phyloP scores from a whole-genome alignment of 805 yeast species.

The Saturnispora sanitii region DNA sequence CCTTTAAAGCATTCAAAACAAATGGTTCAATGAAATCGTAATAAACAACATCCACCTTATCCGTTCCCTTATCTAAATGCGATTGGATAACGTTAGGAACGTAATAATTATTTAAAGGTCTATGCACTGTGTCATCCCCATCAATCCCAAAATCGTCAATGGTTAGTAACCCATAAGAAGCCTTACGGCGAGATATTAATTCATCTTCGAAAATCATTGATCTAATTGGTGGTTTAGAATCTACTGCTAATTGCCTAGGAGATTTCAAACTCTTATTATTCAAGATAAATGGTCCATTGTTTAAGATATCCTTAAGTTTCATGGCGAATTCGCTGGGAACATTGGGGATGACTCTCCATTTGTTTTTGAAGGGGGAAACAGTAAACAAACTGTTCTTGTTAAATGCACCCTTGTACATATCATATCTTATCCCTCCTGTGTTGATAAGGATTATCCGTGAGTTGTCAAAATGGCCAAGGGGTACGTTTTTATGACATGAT shows the following conservation, averaged over 20 bases:
- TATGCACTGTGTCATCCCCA: slow-evolving; percentile 80
- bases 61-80: slow-evolving; percentile 16
- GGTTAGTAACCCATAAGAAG: slow-evolving; percentile 67
- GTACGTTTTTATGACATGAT: slow-evolving; percentile 21
- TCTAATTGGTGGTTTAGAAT: slow-evolving; percentile 4
- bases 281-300: slow-evolving; percentile 37
- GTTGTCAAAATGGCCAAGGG: slow-evolving; percentile 12
- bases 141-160: slow-evolving; percentile 72
- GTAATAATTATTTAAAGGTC: slow-evolving; percentile 44
- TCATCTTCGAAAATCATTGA: not conserved
- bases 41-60: slow-evolving; percentile 59
- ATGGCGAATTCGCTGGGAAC: slow-evolving; percentile 52
- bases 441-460: slow-evolving; percentile 57
- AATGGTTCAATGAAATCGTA: slow-evolving; percentile 57
- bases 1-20: slow-evolving; percentile 19
- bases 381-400: slow-evolving; percentile 72
- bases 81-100: slow-evolving; percentile 77
- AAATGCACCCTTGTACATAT: slow-evolving; percentile 74
- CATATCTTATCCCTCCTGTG: slow-evolving; percentile 84
- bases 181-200: slow-evolving; percentile 3
- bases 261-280: slow-evolving; percentile 15
- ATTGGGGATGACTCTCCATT: slow-evolving; percentile 57
- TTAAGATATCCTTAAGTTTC: slow-evolving; percentile 44
- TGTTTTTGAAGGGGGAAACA: slow-evolving; percentile 76
- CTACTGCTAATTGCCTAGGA: slow-evolving; percentile 20